Evolutionary conservation across 1,284 basidiomycete genomes (phyloP).

Genomic region (Sanghuangporus sanghuang): DNA sequence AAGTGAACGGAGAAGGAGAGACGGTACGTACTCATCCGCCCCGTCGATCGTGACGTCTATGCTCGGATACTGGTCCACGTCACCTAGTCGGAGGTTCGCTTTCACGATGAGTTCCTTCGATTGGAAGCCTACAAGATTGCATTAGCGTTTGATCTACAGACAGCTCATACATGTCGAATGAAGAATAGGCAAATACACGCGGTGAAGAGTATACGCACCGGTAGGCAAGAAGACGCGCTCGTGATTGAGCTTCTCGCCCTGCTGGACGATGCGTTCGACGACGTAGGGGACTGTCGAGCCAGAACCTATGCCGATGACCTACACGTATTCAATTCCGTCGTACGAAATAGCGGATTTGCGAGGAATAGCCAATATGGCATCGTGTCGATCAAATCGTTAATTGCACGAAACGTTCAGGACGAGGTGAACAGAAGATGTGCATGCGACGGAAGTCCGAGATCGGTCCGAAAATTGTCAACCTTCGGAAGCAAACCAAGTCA

Average conservation of each 20-base stretch:
- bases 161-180: background rate
- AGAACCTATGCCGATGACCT: constrained; percentile 90
- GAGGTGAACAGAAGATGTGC: background rate
- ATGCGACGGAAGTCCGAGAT: background rate
- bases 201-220: constrained; percentile 37
- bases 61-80: constrained; percentile 85
- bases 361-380: no score
- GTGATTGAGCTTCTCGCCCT: constrained; percentile 75
- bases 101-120: constrained; percentile 91
- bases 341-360: background rate
- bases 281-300: constrained; percentile 98
- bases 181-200: background rate
- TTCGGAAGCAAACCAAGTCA: background rate
- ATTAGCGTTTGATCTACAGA: background rate
- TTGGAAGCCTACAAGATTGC: constrained; percentile 73
- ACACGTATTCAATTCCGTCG: background rate
- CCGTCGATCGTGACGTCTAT: constrained; percentile 98
- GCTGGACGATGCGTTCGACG: constrained; percentile 89
- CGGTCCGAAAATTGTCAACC: background rate
- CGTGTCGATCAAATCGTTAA: background rate
- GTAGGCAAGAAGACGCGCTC: constrained; percentile 88
- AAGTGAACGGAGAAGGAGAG: no score
- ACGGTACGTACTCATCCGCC: constrained; percentile 80
- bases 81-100: constrained; percentile 79
- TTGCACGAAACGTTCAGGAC: background rate